phyloP scores from a whole-genome alignment of 495 filamentous ascomycete species.

The Penicillium fimorum region DNA sequence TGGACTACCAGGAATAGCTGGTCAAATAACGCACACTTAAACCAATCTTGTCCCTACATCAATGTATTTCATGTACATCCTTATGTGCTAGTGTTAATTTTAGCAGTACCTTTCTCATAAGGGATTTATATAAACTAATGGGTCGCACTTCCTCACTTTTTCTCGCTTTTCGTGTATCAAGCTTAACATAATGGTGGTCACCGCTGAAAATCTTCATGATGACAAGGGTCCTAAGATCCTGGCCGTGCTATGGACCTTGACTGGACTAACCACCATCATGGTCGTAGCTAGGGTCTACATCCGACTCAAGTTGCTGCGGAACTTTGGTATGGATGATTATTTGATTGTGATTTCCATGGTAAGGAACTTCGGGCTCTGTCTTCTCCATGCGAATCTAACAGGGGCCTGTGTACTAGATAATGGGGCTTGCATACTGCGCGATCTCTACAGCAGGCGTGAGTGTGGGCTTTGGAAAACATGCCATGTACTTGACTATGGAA shows the following conservation, averaged over 20 bases:
- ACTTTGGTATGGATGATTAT: conserved; percentile 51
- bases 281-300: conserved; percentile 48
- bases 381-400: background rate
- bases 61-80: background rate
- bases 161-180: background rate
- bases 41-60: background rate
- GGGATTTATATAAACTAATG: conserved; percentile 1
- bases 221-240: conserved; percentile 43
- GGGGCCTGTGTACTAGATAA: conserved; percentile 7
- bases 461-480: conserved; percentile 24
- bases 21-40: background rate
- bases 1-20: background rate
- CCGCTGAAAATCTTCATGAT: conserved; percentile 15
- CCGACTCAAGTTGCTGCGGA: conserved; percentile 40
- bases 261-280: conserved; percentile 30
- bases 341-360: conserved; percentile 47
- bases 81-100: background rate
- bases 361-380: background rate
- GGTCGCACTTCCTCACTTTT: background rate
- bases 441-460: conserved; percentile 20
- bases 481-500: conserved; percentile 1
- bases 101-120: background rate
- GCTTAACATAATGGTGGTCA: conserved; percentile 8
- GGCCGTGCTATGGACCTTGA: conserved; percentile 42
- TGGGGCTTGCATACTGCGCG: conserved; percentile 23